Evolutionary conservation across 352 stramenopile genomes (phyloP), one percentile per base, ranked within the genome.

Genomic region (Phytopythium mirpurense): DNA sequence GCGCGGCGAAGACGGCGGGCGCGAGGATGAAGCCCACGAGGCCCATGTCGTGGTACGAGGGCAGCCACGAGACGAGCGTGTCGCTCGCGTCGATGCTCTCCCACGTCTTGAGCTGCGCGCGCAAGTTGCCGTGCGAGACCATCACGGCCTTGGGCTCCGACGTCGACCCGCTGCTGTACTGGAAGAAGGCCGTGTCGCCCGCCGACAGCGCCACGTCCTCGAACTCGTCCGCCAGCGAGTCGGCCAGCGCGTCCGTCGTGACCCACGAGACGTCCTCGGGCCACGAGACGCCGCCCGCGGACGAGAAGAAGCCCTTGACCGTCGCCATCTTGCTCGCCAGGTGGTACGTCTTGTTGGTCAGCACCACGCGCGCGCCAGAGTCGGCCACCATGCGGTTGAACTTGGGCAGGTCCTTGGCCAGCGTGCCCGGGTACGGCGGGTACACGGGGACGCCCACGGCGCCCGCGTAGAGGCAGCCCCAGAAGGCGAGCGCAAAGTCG

Each of bases 11-110:
- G 47, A 86, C 56, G 27, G 68, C 82, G 6, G 82, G 79, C 27
- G 67, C 73, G 52, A 93, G 73, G 57, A 90, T 89, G 57, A 90
- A 90, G n/a, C 83, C 83, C 3, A 93, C 78, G 29, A 93, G 67
- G 0, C 83, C 83, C 83, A 93, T 93, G 59, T 93, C 83, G 58
- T 93, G 83, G 55, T 93, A 93, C 16, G 70, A 86, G 12, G 83
- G 83, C 45, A 93, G 62, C 83, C 83, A 93, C 46, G 72, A 86
- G 48, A 93, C 72, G 47, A 93, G 60, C 27, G 77, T 88, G 42
- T 93, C 83, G 0, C 65, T 66, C 2, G 64, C 54, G 19, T 67
- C 32, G 34, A 90, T 88, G 29, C 65, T 85, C 34, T 87, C 75
- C 79, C 79, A 90, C 18, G 78, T 90, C 66, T 86, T 81, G 26